A percentile compares a stretch with the other conserved stretches of the same genome.
Conservation (phyloP, 202 grass and related monocot species). For the Schoenoplectus triqueter region DNA sequence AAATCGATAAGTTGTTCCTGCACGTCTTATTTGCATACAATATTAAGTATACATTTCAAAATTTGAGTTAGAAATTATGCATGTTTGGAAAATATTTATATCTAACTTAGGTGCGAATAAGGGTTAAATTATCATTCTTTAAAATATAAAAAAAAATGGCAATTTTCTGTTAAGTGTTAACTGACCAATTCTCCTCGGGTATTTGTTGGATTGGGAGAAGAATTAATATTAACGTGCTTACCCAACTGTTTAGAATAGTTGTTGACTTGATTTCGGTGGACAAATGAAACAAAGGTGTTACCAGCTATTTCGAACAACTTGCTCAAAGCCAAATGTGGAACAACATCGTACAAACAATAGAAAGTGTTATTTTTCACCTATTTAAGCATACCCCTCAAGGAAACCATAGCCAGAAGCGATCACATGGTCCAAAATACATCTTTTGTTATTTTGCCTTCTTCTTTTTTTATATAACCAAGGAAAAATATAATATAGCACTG, state of each 20-base stretch:
- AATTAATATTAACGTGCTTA: neutral
- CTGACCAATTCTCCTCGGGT: neutral
- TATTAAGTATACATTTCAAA: no score
- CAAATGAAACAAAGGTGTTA: neutral
- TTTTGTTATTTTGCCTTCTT: constrained; percentile 22
- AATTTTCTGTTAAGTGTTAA: neutral
- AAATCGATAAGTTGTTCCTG: no score
- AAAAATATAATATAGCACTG: constrained; percentile 35
- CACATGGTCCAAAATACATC: constrained; percentile 1
- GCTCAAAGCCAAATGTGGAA: no score
- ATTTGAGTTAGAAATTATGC: no score
- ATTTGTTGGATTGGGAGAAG: neutral
- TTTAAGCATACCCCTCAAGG: no score
- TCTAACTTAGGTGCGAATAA: no score
- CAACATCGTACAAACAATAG: no score
- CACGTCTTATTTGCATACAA: no score
- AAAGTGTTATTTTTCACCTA: no score
- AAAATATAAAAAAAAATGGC: neutral
- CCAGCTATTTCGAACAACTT: neutral
- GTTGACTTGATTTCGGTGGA: neutral
- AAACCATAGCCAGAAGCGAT: neutral
- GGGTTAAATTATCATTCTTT: neutral
- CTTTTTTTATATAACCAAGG: constrained; percentile 7
- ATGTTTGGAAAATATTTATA: no score
- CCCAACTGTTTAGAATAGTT: neutral